These are phyloP conservation scores for Gigaspora rosea DNA, from an alignment of 192 early-diverging fungal species.

Conservation along the genomic window DNA sequence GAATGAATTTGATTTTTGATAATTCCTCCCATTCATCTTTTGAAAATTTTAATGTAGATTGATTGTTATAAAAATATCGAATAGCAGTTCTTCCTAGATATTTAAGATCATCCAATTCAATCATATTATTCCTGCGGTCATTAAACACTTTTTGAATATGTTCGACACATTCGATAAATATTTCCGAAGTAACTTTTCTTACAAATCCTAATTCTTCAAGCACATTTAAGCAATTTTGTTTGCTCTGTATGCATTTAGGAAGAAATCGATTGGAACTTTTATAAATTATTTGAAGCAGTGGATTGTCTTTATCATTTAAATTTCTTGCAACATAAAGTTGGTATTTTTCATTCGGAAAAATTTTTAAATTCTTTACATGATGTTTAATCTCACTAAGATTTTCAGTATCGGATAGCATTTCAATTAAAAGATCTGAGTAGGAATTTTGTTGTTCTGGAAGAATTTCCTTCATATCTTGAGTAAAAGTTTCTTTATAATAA, in stretches of 20 bases:
- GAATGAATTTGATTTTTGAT: background rate
- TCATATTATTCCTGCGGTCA: background rate
- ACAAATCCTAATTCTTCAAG: too few relatives aligned
- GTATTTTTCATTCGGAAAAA: background rate
- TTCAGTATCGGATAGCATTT: background rate
- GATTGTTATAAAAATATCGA: background rate
- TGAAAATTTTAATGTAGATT: background rate
- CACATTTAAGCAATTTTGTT: too few relatives aligned
- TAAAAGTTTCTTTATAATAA: too few relatives aligned
- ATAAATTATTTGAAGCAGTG: background rate
- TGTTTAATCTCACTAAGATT: background rate
- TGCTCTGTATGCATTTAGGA: background rate
- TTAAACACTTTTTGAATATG: background rate
- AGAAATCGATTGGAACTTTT: background rate
- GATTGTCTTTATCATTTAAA: background rate
- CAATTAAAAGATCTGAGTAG: background rate
- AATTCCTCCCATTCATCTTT: background rate
- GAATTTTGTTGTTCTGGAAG: background rate
- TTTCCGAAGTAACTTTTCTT: background rate
- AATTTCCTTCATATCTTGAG: too few relatives aligned
- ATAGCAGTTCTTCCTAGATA: background rate
- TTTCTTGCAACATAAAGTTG: background rate
- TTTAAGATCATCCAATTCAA: background rate
- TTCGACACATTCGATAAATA: background rate
- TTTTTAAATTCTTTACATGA: background rate